These are phyloP conservation scores for Barnettozyma hawaiiensis DNA, from an alignment of 1,139 yeast genomes.

Conservation along the genomic window DNA sequence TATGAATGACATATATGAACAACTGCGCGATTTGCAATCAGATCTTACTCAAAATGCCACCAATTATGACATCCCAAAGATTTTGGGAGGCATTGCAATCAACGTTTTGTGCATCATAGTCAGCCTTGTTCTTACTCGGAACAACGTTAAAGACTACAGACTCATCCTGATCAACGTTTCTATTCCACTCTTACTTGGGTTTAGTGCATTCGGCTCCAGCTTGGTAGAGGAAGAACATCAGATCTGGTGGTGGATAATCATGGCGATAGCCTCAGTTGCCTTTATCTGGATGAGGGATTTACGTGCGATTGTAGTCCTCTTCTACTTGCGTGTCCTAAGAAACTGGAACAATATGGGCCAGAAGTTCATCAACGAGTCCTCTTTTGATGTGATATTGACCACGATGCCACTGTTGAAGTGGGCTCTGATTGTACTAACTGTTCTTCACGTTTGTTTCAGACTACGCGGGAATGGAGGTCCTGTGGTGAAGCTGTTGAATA, in stretches of 20 bases:
- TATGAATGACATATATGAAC: slow-evolving; percentile 27
- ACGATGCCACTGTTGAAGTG: slow-evolving; percentile 39
- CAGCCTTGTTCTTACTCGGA: slow-evolving; percentile 19
- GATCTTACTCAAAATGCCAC: slow-evolving; percentile 63
- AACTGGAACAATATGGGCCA: slow-evolving; percentile 94
- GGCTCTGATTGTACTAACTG: slow-evolving; percentile 42
- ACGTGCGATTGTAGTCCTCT: slow-evolving; percentile 1
- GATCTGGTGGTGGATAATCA: slow-evolving; percentile 81
- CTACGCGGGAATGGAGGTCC: slow-evolving; percentile 4
- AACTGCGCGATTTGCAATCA: slow-evolving; percentile 47
- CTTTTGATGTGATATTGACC: slow-evolving; percentile 2
- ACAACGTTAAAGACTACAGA: slow-evolving; percentile 13
- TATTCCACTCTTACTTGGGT: slow-evolving; percentile 42
- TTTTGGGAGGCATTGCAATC: slow-evolving; percentile 43
- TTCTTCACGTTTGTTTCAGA: slow-evolving; percentile 18
- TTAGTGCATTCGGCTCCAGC: slow-evolving; percentile 80
- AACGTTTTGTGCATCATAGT: slow-evolving; percentile 31
- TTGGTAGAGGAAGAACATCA: slow-evolving; percentile 97
- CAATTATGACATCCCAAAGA: slow-evolving; percentile 54
- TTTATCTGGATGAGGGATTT: background rate
- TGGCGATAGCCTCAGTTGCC: slow-evolving; percentile 1
- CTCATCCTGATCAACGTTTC: slow-evolving; percentile 26
- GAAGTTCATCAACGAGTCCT: slow-evolving; percentile 41
- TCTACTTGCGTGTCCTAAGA: slow-evolving; percentile 50
- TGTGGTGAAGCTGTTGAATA: slow-evolving; percentile 2